Conservation (phyloP, 352 stramenopile species). For the Phytopythium mirpurense region DNA sequence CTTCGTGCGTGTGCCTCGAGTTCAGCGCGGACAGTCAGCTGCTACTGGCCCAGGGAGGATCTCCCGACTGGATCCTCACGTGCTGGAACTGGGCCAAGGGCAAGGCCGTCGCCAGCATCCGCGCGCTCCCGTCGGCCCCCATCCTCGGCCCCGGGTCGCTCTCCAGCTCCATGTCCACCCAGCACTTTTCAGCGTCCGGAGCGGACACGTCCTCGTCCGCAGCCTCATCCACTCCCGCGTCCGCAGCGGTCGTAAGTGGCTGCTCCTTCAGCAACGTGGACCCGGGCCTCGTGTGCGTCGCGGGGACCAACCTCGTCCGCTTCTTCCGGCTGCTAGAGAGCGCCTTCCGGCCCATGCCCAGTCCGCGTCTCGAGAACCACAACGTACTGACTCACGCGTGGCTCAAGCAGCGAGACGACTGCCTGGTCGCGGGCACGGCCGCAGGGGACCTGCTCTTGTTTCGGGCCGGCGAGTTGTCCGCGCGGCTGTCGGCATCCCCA, state of each 20-base stretch:
- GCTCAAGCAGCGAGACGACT: conserved; percentile 89
- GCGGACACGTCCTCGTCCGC: conserved; percentile 8
- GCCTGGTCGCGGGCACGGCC: conserved; percentile 80
- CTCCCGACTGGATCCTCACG: conserved; percentile 85
- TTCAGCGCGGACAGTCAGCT: conserved; percentile 90
- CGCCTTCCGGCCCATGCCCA: conserved; percentile 80
- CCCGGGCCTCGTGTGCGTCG: conserved; percentile 83
- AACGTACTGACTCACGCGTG: conserved; percentile 85
- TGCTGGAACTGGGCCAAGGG: conserved; percentile 93
- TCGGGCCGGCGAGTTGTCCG: conserved; percentile 63
- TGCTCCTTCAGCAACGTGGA: conserved; percentile 89
- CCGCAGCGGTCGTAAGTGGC: conserved; percentile 45
- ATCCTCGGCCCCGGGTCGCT: conserved; percentile 19
- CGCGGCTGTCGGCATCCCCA: conserved; percentile 46
- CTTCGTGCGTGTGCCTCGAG: conserved; percentile 74
- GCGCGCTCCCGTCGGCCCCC: conserved; percentile 37
- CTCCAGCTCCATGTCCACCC: conserved; percentile 28
- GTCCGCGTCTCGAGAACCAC: conserved; percentile 58
- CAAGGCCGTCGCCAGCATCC: conserved; percentile 77
- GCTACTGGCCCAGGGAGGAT: conserved; percentile 84
- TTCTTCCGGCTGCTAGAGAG: conserved; percentile 91
- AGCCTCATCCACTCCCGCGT: conserved; percentile 2
- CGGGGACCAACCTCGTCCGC: conserved; percentile 70
- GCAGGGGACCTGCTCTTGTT: conserved; percentile 87
- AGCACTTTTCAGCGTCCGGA: conserved; percentile 12